These are phyloP conservation scores for Mycena pura DNA, from an alignment of 768 basidiomycete genomes.

Conservation along the genomic window DNA sequence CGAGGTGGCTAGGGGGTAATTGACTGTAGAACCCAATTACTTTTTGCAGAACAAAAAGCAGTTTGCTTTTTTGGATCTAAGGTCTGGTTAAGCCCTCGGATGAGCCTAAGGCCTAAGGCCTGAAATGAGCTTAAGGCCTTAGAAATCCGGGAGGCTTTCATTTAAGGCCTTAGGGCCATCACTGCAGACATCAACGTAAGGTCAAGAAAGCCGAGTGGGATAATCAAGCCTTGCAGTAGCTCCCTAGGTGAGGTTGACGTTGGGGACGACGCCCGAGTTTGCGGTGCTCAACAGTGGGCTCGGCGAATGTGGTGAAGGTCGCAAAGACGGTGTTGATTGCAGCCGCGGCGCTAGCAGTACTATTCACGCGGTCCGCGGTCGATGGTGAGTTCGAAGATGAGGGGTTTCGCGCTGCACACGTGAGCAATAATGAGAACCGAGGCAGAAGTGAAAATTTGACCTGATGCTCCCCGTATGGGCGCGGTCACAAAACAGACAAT, in stretches of 20 bases:
- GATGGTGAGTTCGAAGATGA: constrained; percentile 53
- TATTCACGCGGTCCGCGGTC: constrained; percentile 47
- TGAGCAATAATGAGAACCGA: background rate
- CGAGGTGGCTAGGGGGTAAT: no score
- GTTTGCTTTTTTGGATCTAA: no score
- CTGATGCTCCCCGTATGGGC: no score
- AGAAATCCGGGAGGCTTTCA: no score
- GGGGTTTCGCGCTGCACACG: constrained; percentile 47
- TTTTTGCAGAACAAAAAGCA: no score
- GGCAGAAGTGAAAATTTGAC: no score
- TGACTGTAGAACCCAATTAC: no score
- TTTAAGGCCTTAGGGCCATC: no score
- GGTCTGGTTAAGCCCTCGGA: no score
- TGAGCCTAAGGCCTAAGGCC: no score
- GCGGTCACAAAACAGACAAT: no score
- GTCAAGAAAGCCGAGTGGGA: constrained; percentile 61
- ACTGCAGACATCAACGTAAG: constrained; percentile 50
- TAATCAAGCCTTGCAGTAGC: constrained; percentile 55
- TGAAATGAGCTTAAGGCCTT: no score
- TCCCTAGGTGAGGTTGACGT: constrained; percentile 63
- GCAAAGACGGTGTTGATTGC: constrained; percentile 61
- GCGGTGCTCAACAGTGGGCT: constrained; percentile 56
- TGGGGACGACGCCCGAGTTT: constrained; percentile 62
- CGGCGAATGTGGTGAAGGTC: constrained; percentile 64
- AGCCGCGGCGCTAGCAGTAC: constrained; percentile 52